These are phyloP conservation scores for Tylopilus vinaceipallidus DNA, from an alignment of 768 basidiomycete genomes.

Conservation along the genomic window DNA sequence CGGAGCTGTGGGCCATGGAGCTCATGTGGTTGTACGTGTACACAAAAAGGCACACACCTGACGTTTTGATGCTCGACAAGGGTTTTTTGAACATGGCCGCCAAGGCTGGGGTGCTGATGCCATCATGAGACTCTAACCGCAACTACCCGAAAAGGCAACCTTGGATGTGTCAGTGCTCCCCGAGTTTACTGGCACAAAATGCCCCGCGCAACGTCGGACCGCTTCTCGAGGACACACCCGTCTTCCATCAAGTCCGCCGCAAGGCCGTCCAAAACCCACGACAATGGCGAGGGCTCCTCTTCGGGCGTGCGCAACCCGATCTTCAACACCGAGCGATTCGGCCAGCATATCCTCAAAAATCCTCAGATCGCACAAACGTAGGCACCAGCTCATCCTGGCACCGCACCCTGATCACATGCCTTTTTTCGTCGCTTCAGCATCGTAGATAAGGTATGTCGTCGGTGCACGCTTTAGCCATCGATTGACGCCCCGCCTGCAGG, in stretches of 20 bases:
- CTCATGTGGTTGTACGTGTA: background rate
- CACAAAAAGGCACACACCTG: constrained; percentile 34
- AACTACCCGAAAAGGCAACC: constrained; percentile 22
- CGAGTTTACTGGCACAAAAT: constrained; percentile 43
- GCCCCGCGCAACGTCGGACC: constrained; percentile 78
- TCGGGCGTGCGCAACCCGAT: constrained; percentile 73
- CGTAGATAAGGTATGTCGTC: constrained; percentile 52
- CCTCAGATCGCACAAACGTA: constrained; percentile 88
- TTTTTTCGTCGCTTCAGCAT: constrained; percentile 38
- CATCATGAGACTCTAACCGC: too few relatives aligned
- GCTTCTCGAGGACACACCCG: constrained; percentile 69
- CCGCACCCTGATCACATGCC: constrained; percentile 13
- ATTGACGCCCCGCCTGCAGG: too few relatives aligned
- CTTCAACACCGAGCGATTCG: constrained; percentile 93
- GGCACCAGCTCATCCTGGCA: constrained; percentile 30
- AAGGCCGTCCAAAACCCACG: constrained; percentile 38
- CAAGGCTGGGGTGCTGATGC: too few relatives aligned
- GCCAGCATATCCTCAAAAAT: constrained; percentile 97
- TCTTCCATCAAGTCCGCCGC: constrained; percentile 47
- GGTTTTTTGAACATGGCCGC: constrained; percentile 77
- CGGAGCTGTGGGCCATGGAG: constrained; percentile 42
- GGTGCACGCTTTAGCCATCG: too few relatives aligned
- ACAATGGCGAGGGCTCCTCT: constrained; percentile 36
- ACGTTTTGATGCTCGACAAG: constrained; percentile 64
- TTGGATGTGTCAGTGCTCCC: background rate